These are phyloP conservation scores for Saccharomycopsis hybrid DNA, from an alignment of 1,139 yeast genomes.

Conservation along the genomic window DNA sequence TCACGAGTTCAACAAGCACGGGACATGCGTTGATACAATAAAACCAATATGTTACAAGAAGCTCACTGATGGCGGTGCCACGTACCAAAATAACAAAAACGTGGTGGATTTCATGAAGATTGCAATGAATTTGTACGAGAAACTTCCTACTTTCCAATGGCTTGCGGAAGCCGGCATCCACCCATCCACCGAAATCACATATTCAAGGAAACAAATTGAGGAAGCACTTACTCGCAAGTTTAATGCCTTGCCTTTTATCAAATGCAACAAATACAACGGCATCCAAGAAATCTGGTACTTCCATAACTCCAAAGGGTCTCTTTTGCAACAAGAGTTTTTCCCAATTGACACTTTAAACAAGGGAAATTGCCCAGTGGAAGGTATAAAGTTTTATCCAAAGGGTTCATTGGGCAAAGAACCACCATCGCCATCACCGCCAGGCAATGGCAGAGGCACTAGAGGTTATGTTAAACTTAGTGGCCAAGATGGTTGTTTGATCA, in stretches of 20 bases:
- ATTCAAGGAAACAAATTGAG: conserved; percentile 57
- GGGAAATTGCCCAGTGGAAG: conserved; percentile 62
- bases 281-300: conserved; percentile 89
- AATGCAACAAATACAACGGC: conserved; percentile 62
- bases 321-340: conserved; percentile 55
- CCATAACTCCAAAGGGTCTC: conserved; percentile 72
- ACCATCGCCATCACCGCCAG: no score
- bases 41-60: conserved; percentile 57
- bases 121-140: conserved; percentile 56
- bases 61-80: conserved; percentile 27
- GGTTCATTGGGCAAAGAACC: conserved; percentile 31
- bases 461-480: conserved; percentile 51
- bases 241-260: conserved; percentile 59
- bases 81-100: conserved; percentile 44
- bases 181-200: conserved; percentile 57
- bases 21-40: conserved; percentile 82
- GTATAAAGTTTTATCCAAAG: conserved; percentile 76
- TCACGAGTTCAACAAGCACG: conserved; percentile 95
- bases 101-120: conserved; percentile 74
- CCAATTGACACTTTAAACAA: conserved; percentile 54
- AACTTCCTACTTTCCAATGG: conserved; percentile 62
- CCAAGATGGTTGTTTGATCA: conserved; percentile 71
- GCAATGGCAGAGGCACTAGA: conserved; percentile 25
- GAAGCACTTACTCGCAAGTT: conserved; percentile 56
- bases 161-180: conserved; percentile 58